Evolutionary conservation across 495 filamentous ascomycete species (phyloP).

Genomic region (Clohesyomyces aquaticus): DNA sequence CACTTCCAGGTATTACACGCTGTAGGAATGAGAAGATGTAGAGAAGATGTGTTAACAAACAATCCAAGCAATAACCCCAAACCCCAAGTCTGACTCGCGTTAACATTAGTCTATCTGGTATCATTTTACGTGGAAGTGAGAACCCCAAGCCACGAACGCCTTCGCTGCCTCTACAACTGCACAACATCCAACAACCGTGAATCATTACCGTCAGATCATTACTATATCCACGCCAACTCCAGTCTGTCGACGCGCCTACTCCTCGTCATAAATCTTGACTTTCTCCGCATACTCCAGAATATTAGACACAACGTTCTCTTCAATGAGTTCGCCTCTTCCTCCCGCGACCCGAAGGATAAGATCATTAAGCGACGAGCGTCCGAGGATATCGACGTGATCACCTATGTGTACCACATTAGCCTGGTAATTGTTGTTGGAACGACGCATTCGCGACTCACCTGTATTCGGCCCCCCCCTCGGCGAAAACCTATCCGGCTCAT

Average conservation of each 20-base stretch:
- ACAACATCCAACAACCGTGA: neutral
- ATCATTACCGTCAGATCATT: neutral
- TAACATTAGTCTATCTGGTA: neutral
- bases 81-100: neutral
- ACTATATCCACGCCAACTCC: too few species aligned
- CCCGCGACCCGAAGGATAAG: constrained; percentile 85
- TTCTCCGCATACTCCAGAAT: constrained; percentile 80
- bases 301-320: constrained; percentile 74
- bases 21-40: neutral
- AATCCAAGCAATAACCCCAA: neutral
- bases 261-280: constrained; percentile 69
- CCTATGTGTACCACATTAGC: too few species aligned
- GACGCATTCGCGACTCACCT: constrained; percentile 54
- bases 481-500: constrained; percentile 90
- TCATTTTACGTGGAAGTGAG: neutral
- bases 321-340: constrained; percentile 80
- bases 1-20: too few species aligned
- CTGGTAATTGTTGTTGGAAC: too few species aligned
- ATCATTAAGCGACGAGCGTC: constrained; percentile 86
- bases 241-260: neutral
- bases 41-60: neutral
- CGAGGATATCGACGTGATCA: constrained; percentile 96
- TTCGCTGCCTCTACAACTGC: neutral
- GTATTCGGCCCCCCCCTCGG: constrained; percentile 94
- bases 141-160: too few species aligned